Percentiles rank a stretch among this genome's conserved stretches.
Evolutionary conservation across 2,329 filamentous ascomycete genomes (phyloP).

Genomic region (Calonectria hawksworthii): DNA sequence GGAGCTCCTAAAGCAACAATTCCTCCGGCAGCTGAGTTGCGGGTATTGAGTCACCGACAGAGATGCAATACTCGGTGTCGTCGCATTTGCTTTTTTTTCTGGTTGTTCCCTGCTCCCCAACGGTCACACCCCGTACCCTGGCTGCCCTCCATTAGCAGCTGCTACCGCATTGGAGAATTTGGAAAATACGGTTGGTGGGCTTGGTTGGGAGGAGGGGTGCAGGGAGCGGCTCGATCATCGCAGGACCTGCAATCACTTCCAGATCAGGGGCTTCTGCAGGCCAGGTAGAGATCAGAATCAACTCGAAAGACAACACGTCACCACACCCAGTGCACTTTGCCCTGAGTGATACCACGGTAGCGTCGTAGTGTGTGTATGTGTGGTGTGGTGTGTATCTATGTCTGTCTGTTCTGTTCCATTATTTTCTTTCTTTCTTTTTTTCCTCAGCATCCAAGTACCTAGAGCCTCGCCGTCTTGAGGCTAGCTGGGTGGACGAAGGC

Average conservation of each 20-base stretch:
- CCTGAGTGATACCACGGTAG: not conserved
- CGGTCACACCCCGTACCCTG: not conserved
- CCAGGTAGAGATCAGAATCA: not conserved
- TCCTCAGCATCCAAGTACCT: not conserved
- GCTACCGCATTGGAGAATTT: not conserved
- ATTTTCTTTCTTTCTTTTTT: not conserved
- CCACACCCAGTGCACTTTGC: not conserved
- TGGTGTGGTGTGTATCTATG: no score
- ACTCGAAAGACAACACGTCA: not conserved
- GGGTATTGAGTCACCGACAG: not conserved
- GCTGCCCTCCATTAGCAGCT: not conserved
- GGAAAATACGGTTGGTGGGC: not conserved
- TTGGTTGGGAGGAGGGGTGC: not conserved
- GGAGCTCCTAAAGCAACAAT: not conserved
- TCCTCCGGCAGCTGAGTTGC: not conserved
- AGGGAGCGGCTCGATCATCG: not conserved
- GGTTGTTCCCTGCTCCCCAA: not conserved
- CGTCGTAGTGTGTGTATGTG: not conserved
- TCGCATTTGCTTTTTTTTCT: not conserved
- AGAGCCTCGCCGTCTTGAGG: not conserved
- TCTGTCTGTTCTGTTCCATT: not conserved
- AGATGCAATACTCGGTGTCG: not conserved
- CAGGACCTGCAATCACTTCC: not conserved
- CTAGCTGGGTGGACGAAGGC: not conserved
- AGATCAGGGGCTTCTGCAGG: slow-evolving; percentile 4